Base-by-base conservation (phyloP, 306 rosid species). In the Castanea mollissima region DNA sequence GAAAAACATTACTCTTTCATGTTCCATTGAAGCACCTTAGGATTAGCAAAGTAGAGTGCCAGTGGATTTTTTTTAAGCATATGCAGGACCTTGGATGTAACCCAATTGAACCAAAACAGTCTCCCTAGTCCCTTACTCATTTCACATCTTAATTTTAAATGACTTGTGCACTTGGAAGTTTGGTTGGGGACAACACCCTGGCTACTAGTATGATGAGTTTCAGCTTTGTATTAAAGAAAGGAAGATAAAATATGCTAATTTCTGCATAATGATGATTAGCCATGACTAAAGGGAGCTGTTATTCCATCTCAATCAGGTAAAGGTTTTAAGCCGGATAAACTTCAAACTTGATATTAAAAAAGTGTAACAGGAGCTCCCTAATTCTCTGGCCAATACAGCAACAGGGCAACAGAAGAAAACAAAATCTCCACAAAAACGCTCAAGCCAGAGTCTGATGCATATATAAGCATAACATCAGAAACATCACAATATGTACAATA, bases 401-500 rank as follows among this genome's bases (percentile, higher is more conserved):
- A 29, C 75, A 87, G 0, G 69, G 63, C 73, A 54, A 80, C 19
- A 60, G 46, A 76, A 35, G 10, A 23, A 79, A 84, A 65, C 64
- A 73, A 54, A 73, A 60, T 74, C 85, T 64, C 63, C 83, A 79
- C 75, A 70, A 81, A 73, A 72, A 74, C n/a, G 86, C 7, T 76
- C 59, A 63, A 63, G 69, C 41, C 11, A 63, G 67, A 79, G 82
- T 81, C 38, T 80, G 76, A 74, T 80, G 82, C 87, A 82, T 59
- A 60, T 55, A 82, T 41, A 41, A 41, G 46, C 8, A 0, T 41
- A 41, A 41, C 88, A 80, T 27, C 80, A 73, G 84, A 82, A 87
- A 62, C 85, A 85, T 78, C 74, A 80, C 69, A 80, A 87, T 83
- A 90, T 87, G 60, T 87, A 83, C 83, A 74, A 38, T 1, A 60